These are phyloP conservation scores for Carex arenaria DNA, from an alignment of 202 grass and related monocot species.

Conservation along the genomic window DNA sequence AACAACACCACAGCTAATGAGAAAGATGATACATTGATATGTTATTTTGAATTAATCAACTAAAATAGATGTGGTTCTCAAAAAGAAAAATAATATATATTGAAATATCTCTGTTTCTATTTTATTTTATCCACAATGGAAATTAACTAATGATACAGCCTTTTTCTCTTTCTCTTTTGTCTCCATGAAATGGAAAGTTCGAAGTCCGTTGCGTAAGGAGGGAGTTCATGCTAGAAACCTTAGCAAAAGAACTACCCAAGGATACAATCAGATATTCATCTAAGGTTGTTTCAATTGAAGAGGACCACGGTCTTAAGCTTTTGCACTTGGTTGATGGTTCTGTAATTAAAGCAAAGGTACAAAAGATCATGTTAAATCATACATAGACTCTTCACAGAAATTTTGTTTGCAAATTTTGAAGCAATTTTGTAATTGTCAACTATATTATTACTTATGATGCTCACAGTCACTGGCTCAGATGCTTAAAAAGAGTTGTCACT, in stretches of 20 bases:
- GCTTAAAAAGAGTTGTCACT: neutral
- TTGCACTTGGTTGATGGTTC: constrained; percentile 43
- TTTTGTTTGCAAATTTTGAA: neutral
- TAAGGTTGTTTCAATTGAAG: constrained; percentile 50
- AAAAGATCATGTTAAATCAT: neutral
- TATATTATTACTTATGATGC: neutral
- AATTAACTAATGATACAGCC: neutral
- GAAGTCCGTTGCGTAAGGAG: constrained; percentile 46
- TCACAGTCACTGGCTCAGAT: neutral
- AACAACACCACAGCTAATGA: neutral
- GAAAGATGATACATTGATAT: neutral
- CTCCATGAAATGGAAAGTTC: constrained; percentile 17
- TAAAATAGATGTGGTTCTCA: neutral
- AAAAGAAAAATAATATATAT: too few relatives aligned
- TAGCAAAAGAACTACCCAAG: constrained; percentile 44
- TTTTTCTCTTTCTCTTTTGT: neutral
- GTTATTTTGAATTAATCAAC: neutral
- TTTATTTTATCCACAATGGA: neutral
- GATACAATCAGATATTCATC: constrained; percentile 72
- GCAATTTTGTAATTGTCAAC: neutral
- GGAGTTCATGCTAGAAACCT: constrained; percentile 39
- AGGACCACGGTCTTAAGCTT: constrained; percentile 32
- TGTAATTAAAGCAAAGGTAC: constrained; percentile 43
- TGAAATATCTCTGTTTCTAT: neutral
- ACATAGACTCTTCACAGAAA: neutral